A percentile compares a stretch with the other conserved stretches of the same genome.
Evolutionary conservation across 2,329 filamentous ascomycete genomes (phyloP).

Genomic region (Cercospora sp.): DNA sequence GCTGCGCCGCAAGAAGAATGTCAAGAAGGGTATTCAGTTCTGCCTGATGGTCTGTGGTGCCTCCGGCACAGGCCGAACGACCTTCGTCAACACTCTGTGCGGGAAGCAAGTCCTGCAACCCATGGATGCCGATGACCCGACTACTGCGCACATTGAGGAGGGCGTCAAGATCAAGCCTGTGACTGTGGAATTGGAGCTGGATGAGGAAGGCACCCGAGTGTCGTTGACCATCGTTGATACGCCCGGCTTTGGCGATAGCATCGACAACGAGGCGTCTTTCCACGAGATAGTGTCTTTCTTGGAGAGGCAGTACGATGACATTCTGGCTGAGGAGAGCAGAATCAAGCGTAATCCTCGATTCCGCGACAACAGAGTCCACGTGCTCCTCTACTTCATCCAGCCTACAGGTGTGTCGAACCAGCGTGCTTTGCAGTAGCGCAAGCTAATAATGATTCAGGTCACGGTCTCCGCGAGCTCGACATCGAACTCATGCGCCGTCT

Average conservation of each 20-base stretch:
- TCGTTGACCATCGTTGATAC: slow-evolving; percentile 98
- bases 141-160: slow-evolving; percentile 87
- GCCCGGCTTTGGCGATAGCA: slow-evolving; percentile 96
- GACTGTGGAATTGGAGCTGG: slow-evolving; percentile 93
- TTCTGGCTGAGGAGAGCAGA: slow-evolving; percentile 97
- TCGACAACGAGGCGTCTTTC: slow-evolving; percentile 95
- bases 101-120: slow-evolving; percentile 86
- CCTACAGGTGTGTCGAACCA: slow-evolving; percentile 66
- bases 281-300: slow-evolving; percentile 97
- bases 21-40: slow-evolving; percentile 99
- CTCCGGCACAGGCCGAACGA: slow-evolving; percentile 96
- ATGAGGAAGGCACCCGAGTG: slow-evolving; percentile 97
- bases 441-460: slow-evolving; percentile 25
- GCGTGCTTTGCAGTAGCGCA: not conserved
- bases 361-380: slow-evolving; percentile 98
- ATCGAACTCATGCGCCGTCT: slow-evolving; percentile 99
- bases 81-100: slow-evolving; percentile 99
- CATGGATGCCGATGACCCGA: slow-evolving; percentile 90
- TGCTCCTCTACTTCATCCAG: slow-evolving; percentile 98
- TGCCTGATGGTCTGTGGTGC: slow-evolving; percentile 99
- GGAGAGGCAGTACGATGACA: slow-evolving; percentile 98
- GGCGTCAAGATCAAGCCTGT: slow-evolving; percentile 98
- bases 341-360: slow-evolving; percentile 99
- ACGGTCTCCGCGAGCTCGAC: slow-evolving; percentile 92
- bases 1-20: slow-evolving; percentile 99